A percentile compares a stretch with the other conserved stretches of the same genome.
Evolutionary conservation across 192 early-diverging fungal species (phyloP).

Genomic region (Coemansia reversa): DNA sequence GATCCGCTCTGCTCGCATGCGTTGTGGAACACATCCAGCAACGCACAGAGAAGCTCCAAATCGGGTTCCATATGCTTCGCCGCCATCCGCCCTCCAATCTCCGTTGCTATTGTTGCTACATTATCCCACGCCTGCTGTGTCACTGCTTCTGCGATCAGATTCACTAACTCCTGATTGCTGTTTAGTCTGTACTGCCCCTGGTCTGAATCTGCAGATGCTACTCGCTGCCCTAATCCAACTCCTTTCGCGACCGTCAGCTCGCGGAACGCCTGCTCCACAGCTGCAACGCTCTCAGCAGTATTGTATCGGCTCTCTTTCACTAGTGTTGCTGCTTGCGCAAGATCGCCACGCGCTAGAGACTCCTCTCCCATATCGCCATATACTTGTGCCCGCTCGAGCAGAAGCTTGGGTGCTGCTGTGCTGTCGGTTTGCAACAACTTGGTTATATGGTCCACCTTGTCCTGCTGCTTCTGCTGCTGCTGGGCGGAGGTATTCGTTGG

Average conservation of each 20-base stretch:
- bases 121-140: neutral
- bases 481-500: neutral
- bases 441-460: conserved; percentile 23
- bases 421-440: conserved; percentile 23
- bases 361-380: conserved; percentile 34
- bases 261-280: conserved; percentile 35
- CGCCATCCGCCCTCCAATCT: conserved; percentile 3
- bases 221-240: neutral
- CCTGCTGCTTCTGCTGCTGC: conserved; percentile 7
- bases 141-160: neutral
- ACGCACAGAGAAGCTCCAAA: conserved; percentile 2
- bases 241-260: conserved; percentile 11
- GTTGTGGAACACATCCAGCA: conserved; percentile 24
- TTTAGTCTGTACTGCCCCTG: too few relatives aligned
- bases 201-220: too few relatives aligned
- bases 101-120: neutral
- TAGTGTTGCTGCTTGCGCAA: conserved; percentile 34
- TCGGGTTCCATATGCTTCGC: neutral
- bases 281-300: conserved; percentile 16
- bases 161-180: conserved; percentile 1
- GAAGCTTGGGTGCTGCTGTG: conserved; percentile 11
- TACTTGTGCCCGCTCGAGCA: conserved; percentile 28
- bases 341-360: conserved; percentile 23
- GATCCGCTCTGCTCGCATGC: neutral
- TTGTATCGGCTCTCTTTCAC: conserved; percentile 22